Percentiles rank a stretch among this genome's conserved stretches.
Evolutionary conservation across 2,329 filamentous ascomycete genomes (phyloP).

Genomic region (Amphichorda felina): DNA sequence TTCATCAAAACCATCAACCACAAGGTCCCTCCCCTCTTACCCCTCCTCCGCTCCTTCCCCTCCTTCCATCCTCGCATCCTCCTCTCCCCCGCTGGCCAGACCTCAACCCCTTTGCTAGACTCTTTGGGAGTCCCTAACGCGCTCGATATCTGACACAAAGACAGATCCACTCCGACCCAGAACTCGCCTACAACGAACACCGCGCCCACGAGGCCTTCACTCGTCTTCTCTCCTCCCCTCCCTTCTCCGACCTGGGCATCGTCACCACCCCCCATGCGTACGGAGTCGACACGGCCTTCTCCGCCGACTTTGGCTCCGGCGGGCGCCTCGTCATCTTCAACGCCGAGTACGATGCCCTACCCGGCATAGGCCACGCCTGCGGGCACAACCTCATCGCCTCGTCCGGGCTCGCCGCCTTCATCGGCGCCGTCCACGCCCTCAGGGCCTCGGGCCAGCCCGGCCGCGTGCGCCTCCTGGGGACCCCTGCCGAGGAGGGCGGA

Average conservation of each 20-base stretch:
- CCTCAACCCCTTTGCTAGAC: no score
- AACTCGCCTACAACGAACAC: conserved; percentile 15
- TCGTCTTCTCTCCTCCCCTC: conserved; percentile 7
- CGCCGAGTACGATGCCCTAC: conserved; percentile 32
- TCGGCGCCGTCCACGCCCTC: conserved; percentile 20
- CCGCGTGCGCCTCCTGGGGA: conserved; percentile 25
- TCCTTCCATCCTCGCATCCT: no score
- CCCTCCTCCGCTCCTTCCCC: no score
- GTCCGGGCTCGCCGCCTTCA: conserved; percentile 23
- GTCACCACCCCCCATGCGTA: conserved; percentile 16
- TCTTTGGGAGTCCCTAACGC: no score
- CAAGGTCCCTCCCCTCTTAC: no score
- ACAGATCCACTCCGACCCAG: conserved; percentile 15
- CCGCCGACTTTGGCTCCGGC: conserved; percentile 13
- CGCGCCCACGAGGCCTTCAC: conserved; percentile 14
- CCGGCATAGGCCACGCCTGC: conserved; percentile 30
- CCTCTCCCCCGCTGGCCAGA: no score
- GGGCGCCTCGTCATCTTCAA: conserved; percentile 20
- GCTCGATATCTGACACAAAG: no score
- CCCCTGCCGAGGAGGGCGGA: conserved; percentile 28
- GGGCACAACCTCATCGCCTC: conserved; percentile 32
- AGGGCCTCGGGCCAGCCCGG: conserved; percentile 14
- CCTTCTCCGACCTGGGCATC: conserved; percentile 12
- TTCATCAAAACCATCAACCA: no score
- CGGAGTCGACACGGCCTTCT: conserved; percentile 20